A percentile compares a stretch with the other conserved stretches of the same genome.
Conservation (phyloP, 306 rosid species). For the Senna siamea region DNA sequence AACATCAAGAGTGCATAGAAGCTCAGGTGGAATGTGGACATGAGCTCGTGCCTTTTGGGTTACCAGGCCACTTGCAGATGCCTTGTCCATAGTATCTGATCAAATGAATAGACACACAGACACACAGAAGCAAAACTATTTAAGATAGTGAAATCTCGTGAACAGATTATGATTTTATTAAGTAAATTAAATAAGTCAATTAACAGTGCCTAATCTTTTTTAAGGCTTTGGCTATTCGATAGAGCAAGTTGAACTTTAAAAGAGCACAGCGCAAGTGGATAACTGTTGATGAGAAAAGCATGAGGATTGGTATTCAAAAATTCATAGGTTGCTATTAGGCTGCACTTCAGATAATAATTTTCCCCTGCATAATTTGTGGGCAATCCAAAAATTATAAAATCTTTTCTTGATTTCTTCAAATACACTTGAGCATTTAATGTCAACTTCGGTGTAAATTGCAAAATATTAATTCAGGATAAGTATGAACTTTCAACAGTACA, state of each 20-base stretch:
- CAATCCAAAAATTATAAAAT: background rate
- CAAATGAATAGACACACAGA: constrained; percentile 24
- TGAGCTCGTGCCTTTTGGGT: constrained; percentile 57
- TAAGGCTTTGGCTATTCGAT: background rate
- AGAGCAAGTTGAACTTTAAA: background rate
- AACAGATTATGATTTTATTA: background rate
- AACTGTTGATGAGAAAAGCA: background rate
- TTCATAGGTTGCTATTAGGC: background rate
- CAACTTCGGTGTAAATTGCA: background rate
- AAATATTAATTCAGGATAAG: background rate
- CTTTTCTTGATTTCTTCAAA: background rate
- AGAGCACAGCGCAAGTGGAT: background rate
- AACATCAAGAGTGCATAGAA: constrained; percentile 59
- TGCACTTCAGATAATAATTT: background rate
- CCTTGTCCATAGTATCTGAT: constrained; percentile 54
- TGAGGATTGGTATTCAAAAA: background rate
- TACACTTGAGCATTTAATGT: background rate
- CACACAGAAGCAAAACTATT: constrained; percentile 17
- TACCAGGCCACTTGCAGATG: constrained; percentile 41
- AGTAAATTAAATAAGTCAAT: background rate
- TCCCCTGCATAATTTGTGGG: background rate
- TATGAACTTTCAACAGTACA: background rate
- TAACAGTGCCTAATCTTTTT: background rate
- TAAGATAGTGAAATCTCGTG: constrained; percentile 14
- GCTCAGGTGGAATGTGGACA: constrained; percentile 93